Base-by-base conservation (phyloP, 2,329 filamentous ascomycete genomes). In the Stagonosporopsis chrysanthemi region DNA sequence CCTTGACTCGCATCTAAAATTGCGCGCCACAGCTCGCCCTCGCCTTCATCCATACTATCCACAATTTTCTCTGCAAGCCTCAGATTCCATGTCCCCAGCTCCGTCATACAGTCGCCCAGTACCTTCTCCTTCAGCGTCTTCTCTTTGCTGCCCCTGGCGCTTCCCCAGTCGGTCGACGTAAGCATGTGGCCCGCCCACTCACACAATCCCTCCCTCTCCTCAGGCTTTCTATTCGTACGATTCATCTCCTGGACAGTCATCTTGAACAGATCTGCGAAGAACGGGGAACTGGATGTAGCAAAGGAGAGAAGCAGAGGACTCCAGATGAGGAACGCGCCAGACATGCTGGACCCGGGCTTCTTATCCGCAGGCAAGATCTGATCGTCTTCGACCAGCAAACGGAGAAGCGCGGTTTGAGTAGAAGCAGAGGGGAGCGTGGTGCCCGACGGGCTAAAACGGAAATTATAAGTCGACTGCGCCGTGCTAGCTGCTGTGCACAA, bases 151-250 rank as follows among this genome's bases (percentile, higher is more conserved):
- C 64, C 44, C 31, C 70, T 60, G 28, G 61, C 61, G 11, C 64
- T 63, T n/a, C 49, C 36, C 79, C 79, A 82, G 2, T 69, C 65
- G 3, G 3, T 70, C 47, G 11, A 76, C 76, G 5, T 69, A 69
- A 24, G 83, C 62, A 85, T 72, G 63, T 84, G 81, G 8, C 78
- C 62, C 24, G 83, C 63, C 84, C 84, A 86, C 31, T 78, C 69
- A 58, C 76, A 81, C 29, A 81, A 50, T 2, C 76, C 80, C 68
- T 85, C 80, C 33, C 69, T 68, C 6, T 67, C 62, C 0, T 75
- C 67, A 58, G 78, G 68, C 24, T 60, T 42, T 26, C 71, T 64
- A 0, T 59, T 36, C 3, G 19, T 4, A 47, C 52, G 28, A 64
- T 73, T 72, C 52, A 83, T 66, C 11, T 62, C 57, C 22, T 72